Evolutionary conservation across 176 grass and related monocot species (phyloP), one percentile per base, ranked within the genome.

Genomic region (Ampelocalamus luodianensis): DNA sequence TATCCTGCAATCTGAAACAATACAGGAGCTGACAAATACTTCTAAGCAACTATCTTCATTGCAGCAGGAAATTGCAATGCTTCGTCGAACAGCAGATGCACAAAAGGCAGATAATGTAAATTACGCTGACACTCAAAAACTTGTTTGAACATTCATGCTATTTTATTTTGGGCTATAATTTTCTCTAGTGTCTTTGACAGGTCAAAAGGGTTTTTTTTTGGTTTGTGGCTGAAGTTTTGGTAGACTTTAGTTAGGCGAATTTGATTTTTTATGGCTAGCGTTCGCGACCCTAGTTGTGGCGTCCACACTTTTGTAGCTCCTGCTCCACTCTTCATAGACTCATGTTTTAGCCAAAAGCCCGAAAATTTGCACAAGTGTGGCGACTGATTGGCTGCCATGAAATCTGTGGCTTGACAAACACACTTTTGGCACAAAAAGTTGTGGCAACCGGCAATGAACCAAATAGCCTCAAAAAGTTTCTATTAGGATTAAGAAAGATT

Each of bases 21-120:
- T 99, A 82, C 93, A 96, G 81, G 96, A 99, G 88, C 81, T 99
- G 81, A 94, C 96, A 82, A 99, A 77, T 89, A 92, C 93, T 74
- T 99, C 96, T 77, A 99, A 92, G 68, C 89, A 96, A 17, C 74
- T 99, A 80, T 96, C 93, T 86, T 81, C 74, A 58, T 88, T 99
- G 77, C 96, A 99, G 86, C 65, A 80, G 60, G 96, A 99, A 89
- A 89, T 92, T 4, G 51, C 86, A 76, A 86, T 86, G 72, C 83
- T 99, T 78, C 90, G 86, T 17, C 88, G 94, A 63, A 92, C 91
- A 85, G 78, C 92, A 79, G 96, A 99, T 84, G 75, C 45, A 65
- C 91, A 91, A 11, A 96, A 88, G 87, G 71, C 74, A 91, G 90
- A 94, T 91, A 99, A 94, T 94, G 96, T 99, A 92, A 88, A 65